Base-by-base conservation (phyloP, 768 basidiomycete species). In the Leucocoprinus leucothites region DNA sequence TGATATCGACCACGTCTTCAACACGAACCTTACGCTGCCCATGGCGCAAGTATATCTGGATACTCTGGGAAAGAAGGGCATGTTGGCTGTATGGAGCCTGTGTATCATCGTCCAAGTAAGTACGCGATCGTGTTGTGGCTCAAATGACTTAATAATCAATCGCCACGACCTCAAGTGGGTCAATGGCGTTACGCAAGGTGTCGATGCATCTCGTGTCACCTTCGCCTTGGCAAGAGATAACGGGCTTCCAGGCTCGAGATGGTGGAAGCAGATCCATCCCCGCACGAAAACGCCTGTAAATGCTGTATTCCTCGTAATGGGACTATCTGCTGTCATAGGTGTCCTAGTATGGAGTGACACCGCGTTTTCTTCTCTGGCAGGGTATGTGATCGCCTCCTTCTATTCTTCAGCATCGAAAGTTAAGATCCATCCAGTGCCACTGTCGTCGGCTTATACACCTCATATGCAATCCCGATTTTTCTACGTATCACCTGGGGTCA, bases 151-250 rank as follows among this genome's bases (percentile, higher is more conserved):
- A 9, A 2, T 13, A 7, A 40, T 38, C 14, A 19, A 24, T 25
- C 21, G 57, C 55, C 7, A 44, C 25, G n/a, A 44, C 21, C 3
- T 44, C 43, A 84, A 34, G 82, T 84, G 76, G 61, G 81, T 83
- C 19, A 84, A 82, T 1, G 84, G 84, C 1, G 82, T 84, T 5
- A 81, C 84, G 5, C 84, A 85, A 62, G 82, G 78, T 14, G 82
- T 85, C 9, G 84, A 85, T 57, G 84, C 84, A 9, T 84, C 82
- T n/a, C 79, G 84, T 5, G 83, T 85, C 42, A 72, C 85, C 36
- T 85, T 84, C 47, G 83, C 83, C 2, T 82, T 85, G 58, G 82
- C 83, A 9, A 66, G 74, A 8, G 74, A 74, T 42, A 62, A 71
- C 44, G 73, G 69, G 9, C 60, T 74, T 9, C 73, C 73, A 3